Evolutionary conservation across 2,329 filamentous ascomycete genomes (phyloP).

Genomic region (Acrodontium crateriforme): DNA sequence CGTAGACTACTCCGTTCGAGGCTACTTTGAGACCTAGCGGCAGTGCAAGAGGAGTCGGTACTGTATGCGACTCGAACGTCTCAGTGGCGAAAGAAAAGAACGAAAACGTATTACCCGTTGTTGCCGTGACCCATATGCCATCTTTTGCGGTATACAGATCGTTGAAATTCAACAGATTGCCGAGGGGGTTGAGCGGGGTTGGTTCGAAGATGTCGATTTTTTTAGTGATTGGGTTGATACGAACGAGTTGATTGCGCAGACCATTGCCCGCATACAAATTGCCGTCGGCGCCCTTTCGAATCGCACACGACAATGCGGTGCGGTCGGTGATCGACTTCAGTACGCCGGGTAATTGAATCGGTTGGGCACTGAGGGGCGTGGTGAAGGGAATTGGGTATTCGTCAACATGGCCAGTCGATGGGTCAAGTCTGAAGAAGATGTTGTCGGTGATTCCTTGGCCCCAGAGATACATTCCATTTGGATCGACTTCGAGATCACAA

Average conservation of each 20-base stretch:
- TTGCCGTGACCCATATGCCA: constrained; percentile 12
- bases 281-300: constrained; percentile 9
- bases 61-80: constrained; percentile 7
- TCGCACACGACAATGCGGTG: constrained; percentile 8
- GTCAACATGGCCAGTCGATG: constrained; percentile 6
- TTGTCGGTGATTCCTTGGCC: constrained; percentile 9
- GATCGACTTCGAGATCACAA: constrained; percentile 9
- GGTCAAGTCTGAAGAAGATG: constrained; percentile 10
- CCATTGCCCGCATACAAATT: constrained; percentile 12
- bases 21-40: constrained; percentile 10
- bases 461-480: constrained; percentile 11
- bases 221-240: constrained; percentile 8
- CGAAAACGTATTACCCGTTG: constrained; percentile 9
- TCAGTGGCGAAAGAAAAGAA: constrained; percentile 9
- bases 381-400: constrained; percentile 11
- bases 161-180: constrained; percentile 13
- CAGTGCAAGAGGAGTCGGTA: constrained; percentile 9
- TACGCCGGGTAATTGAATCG: constrained; percentile 4
- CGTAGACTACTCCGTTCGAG: constrained; percentile 7
- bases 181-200: constrained; percentile 8
- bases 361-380: constrained; percentile 6
- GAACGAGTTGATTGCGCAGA: constrained; percentile 13
- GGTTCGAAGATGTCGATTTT: constrained; percentile 8
- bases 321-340: constrained; percentile 4
- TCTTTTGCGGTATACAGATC: constrained; percentile 9